Conservation (phyloP, 805 yeast genomes). For the Jamesozyma lodderae region DNA sequence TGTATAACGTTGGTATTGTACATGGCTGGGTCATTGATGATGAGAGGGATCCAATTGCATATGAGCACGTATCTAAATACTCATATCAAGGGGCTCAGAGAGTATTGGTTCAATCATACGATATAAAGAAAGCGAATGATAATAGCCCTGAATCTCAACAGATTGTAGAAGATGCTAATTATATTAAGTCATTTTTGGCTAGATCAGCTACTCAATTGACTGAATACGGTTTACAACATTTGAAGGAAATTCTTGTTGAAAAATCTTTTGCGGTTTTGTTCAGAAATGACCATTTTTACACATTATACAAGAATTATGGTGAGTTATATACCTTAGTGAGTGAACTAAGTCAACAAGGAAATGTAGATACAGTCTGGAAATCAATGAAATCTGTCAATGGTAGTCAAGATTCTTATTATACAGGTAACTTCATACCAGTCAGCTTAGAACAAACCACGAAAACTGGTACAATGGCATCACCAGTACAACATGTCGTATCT, state of each 20-base stretch:
- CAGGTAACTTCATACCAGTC: conserved; percentile 51
- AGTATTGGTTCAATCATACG: conserved; percentile 40
- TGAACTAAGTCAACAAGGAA: conserved; percentile 52
- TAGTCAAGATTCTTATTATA: conserved; percentile 55
- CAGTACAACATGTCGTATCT: conserved; percentile 4
- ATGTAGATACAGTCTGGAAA: conserved; percentile 69
- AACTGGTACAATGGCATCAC: background rate
- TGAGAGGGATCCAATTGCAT: conserved; percentile 27
- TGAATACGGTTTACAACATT: conserved; percentile 44
- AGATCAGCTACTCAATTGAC: conserved; percentile 72
- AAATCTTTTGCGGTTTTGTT: conserved; percentile 64
- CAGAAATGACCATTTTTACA: conserved; percentile 82
- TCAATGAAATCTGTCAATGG: conserved; percentile 61
- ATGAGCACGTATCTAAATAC: conserved; percentile 32
- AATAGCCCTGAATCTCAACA: conserved; percentile 17
- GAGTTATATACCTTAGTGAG: conserved; percentile 61
- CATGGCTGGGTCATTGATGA: conserved; percentile 81
- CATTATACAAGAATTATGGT: conserved; percentile 45
- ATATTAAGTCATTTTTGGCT: conserved; percentile 42
- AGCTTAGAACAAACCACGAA: conserved; percentile 4
- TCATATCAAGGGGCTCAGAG: conserved; percentile 57
- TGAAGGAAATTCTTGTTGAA: conserved; percentile 38
- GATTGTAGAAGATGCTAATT: conserved; percentile 29
- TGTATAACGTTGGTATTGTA: conserved; percentile 50
- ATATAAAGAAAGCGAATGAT: conserved; percentile 22